phyloP scores from a whole-genome alignment of 306 rosid species.

The Coriaria nepalensis region DNA sequence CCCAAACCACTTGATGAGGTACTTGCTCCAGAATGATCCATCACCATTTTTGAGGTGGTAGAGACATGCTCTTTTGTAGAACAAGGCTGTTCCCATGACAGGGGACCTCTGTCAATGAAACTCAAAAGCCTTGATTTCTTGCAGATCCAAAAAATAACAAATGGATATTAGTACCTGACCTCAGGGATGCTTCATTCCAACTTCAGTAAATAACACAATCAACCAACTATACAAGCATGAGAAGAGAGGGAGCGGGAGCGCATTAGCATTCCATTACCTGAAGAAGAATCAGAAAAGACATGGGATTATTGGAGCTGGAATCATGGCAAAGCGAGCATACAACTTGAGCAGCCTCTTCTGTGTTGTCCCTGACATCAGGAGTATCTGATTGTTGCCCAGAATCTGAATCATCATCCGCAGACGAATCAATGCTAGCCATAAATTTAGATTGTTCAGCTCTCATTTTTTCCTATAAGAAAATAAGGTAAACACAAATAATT shows the following conservation, averaged over 20 bases:
- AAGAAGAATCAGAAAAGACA: constrained; percentile 72
- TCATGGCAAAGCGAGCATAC: constrained; percentile 95
- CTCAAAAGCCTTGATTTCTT: constrained; percentile 87
- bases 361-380: constrained; percentile 26
- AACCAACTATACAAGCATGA: constrained; percentile 4
- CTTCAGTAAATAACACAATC: constrained; percentile 9
- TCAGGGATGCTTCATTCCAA: constrained; percentile 2
- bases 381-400: constrained; percentile 30
- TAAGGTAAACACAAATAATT: neutral
- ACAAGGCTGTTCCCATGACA: constrained; percentile 53
- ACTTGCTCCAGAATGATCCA: constrained; percentile 25
- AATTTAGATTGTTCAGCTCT: constrained; percentile 79
- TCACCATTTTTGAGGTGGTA: constrained; percentile 20
- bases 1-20: constrained; percentile 24
- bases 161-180: constrained; percentile 6
- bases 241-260: constrained; percentile 9
- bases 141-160: constrained; percentile 14
- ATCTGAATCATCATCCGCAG: constrained; percentile 42
- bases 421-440: constrained; percentile 57
- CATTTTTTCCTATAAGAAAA: constrained; percentile 64
- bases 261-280: constrained; percentile 42
- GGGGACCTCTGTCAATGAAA: constrained; percentile 56
- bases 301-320: constrained; percentile 45
- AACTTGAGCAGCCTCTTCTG: constrained; percentile 46
- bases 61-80: constrained; percentile 29